Evolutionary conservation across 2,329 filamentous ascomycete species (phyloP).

Genomic region (Cytospora mali): DNA sequence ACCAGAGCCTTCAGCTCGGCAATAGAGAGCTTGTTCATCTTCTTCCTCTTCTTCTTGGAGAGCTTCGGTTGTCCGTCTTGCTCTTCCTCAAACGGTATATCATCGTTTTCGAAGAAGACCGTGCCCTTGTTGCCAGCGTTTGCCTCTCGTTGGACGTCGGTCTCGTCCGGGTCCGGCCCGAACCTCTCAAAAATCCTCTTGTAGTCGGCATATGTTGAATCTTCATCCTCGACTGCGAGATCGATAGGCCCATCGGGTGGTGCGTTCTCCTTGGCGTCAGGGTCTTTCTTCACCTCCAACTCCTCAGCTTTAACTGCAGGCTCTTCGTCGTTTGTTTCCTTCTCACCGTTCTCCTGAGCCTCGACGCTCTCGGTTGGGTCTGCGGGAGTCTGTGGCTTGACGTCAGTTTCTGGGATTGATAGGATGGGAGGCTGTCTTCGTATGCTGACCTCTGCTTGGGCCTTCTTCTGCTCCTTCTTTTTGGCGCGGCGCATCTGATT

Average conservation of each 20-base stretch:
- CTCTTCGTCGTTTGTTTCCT: slow-evolving; percentile 8
- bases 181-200: slow-evolving; percentile 83
- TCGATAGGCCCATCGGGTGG: slow-evolving; percentile 51
- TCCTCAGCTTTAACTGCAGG: slow-evolving; percentile 36
- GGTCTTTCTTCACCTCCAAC: slow-evolving; percentile 48
- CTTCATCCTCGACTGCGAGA: slow-evolving; percentile 61
- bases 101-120: slow-evolving; percentile 80
- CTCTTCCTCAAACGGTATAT: slow-evolving; percentile 84
- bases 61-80: slow-evolving; percentile 68
- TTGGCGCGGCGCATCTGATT: slow-evolving; percentile 91
- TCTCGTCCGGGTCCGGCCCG: slow-evolving; percentile 64
- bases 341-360: slow-evolving; percentile 25
- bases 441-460: slow-evolving; percentile 54
- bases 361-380: slow-evolving; percentile 12
- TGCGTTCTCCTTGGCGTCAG: slow-evolving; percentile 38
- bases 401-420: slow-evolving; percentile 26
- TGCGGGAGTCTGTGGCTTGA: slow-evolving; percentile 29
- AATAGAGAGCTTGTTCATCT: slow-evolving; percentile 87
- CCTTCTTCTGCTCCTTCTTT: slow-evolving; percentile 88
- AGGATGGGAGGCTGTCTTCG: background rate
- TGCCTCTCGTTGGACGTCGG: slow-evolving; percentile 64
- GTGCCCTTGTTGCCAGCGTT: slow-evolving; percentile 78
- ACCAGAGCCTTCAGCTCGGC: slow-evolving; percentile 94
- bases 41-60: slow-evolving; percentile 94
- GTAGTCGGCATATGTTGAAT: slow-evolving; percentile 83